Evolutionary conservation across 257 asterid species (phyloP).

Genomic region (Parsonsia alboflavescens): DNA sequence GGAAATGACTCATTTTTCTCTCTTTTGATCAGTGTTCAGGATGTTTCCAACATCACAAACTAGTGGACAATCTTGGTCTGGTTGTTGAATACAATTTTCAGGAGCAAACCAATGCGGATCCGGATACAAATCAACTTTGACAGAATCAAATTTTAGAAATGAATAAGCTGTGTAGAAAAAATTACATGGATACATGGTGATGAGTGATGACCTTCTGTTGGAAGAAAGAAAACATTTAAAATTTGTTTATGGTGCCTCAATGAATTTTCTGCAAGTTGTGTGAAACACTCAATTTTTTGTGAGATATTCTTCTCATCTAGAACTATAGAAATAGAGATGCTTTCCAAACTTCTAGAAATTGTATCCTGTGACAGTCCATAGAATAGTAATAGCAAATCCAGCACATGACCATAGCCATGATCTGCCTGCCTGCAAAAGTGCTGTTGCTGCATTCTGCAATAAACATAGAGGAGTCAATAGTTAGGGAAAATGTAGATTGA

Average conservation of each 20-base stretch:
- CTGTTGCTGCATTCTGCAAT: constrained; percentile 59
- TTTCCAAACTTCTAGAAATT: constrained; percentile 24
- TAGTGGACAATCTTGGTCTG: constrained; percentile 92
- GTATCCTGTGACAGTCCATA: constrained; percentile 43
- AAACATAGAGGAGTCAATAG: constrained; percentile 18
- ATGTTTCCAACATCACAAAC: constrained; percentile 78
- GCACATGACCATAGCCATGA: constrained; percentile 38
- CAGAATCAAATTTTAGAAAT: constrained; percentile 7
- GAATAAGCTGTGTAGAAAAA: constrained; percentile 3
- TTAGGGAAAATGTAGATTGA: constrained; percentile 11
- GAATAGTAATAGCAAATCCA: constrained; percentile 46
- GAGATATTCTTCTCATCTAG: constrained; percentile 21
- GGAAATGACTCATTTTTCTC: constrained; percentile 5
- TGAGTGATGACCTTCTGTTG: background rate
- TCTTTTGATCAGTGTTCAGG: constrained; percentile 71
- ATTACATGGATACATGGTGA: no score
- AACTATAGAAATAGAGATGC: constrained; percentile 26
- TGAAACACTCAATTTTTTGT: background rate
- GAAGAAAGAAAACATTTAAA: constrained; percentile 6
- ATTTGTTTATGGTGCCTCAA: background rate
- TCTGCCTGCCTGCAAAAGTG: constrained; percentile 45
- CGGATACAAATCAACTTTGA: constrained; percentile 41
- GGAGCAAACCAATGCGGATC: constrained; percentile 48
- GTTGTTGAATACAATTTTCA: constrained; percentile 69
- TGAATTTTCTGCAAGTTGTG: background rate